A percentile compares a stretch with the other conserved stretches of the same genome.
phyloP scores from a whole-genome alignment of 2,329 filamentous ascomycete species.

The Cladosporium halotolerans region DNA sequence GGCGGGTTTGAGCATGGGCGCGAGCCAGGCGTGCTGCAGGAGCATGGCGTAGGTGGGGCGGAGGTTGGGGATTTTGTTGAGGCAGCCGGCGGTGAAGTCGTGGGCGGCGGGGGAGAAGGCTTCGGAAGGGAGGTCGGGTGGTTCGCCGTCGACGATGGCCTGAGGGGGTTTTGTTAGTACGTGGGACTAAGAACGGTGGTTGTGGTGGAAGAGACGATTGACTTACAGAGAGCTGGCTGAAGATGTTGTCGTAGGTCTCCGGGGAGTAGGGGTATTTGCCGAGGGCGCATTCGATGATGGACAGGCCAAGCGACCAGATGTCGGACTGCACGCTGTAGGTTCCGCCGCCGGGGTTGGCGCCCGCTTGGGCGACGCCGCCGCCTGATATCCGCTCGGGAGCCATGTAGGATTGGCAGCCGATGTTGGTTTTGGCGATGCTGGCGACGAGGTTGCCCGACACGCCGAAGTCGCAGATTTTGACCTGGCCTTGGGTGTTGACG shows the following conservation, averaged over 20 bases:
- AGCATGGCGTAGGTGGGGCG: slow-evolving; percentile 93
- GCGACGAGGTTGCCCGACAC: slow-evolving; percentile 95
- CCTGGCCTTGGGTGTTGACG: slow-evolving; percentile 78
- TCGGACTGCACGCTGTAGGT: slow-evolving; percentile 98
- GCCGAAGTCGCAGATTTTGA: slow-evolving; percentile 98
- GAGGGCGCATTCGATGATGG: slow-evolving; percentile 92
- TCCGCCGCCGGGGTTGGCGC: slow-evolving; percentile 63
- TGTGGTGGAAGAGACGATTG: not conserved
- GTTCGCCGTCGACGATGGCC: slow-evolving; percentile 98
- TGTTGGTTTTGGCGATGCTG: slow-evolving; percentile 97
- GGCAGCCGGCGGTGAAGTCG: slow-evolving; percentile 80
- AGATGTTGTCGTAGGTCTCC: slow-evolving; percentile 96
- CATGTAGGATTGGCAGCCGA: slow-evolving; percentile 99
- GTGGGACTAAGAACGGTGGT: not conserved
- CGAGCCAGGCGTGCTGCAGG: slow-evolving; percentile 83
- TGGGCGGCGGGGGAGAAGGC: slow-evolving; percentile 73
- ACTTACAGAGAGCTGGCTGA: slow-evolving; percentile 92
- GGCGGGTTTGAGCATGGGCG: slow-evolving; percentile 66
- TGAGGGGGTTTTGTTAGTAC: slow-evolving; percentile 36
- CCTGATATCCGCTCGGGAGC: slow-evolving; percentile 91
- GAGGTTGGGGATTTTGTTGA: slow-evolving; percentile 87
- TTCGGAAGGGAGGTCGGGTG: slow-evolving; percentile 73
- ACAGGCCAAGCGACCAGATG: slow-evolving; percentile 92
- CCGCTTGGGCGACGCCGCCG: slow-evolving; percentile 67
- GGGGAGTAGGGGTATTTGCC: slow-evolving; percentile 94